Evolutionary conservation across 2,329 filamentous ascomycete species (phyloP), one percentile per base, ranked within the genome.

Genomic region (Biscogniauxia sp.): DNA sequence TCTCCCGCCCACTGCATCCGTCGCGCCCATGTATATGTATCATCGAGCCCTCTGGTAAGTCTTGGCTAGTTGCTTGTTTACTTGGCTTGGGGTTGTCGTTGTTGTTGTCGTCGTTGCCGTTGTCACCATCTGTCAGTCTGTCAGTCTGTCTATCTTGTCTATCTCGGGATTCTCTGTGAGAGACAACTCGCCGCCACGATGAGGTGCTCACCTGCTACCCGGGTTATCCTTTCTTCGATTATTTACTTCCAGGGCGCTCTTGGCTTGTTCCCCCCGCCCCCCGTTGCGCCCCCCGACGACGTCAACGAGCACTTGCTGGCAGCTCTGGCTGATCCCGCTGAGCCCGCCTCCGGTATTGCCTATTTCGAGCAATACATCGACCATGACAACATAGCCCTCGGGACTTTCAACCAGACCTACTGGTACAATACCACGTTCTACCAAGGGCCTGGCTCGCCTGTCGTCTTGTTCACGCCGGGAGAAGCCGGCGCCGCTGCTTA

Each of bases 281-380:
- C 67, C 5, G 56, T 55, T 9, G 63, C 67, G 15, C 64, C 61
- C 7, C 54, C 58, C 3, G 59, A 62, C 17, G 58, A 62, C 23
- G 57, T 66, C 19, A 58, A 49, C 23, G 54, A 64, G 9, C 61
- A 62, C 2, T 56, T 61, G 20, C 41, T 66, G 5, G 61, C 64
- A 3, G 55, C 55, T 1, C 58, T 70, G 25, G 57, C 58, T 20
- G 68, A 69, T 57, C 58, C 59, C 5, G 23, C 51, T 2, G 55
- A 64, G 20, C 15, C 57, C 17, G 53, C 54, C 9, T 62, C 59
- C 1, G 67, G 69, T 8, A 62, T 65, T 23, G 58, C 63, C 41
- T 65, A 61, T 54, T 87, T 86, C 61, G 70, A 81, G 63, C 85
- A 88, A 70, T 75, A 83, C 57, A 81, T 88, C 54, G 84, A 88